Conservation (phyloP, 805 yeast species). For the Ogataea degrootiae region DNA sequence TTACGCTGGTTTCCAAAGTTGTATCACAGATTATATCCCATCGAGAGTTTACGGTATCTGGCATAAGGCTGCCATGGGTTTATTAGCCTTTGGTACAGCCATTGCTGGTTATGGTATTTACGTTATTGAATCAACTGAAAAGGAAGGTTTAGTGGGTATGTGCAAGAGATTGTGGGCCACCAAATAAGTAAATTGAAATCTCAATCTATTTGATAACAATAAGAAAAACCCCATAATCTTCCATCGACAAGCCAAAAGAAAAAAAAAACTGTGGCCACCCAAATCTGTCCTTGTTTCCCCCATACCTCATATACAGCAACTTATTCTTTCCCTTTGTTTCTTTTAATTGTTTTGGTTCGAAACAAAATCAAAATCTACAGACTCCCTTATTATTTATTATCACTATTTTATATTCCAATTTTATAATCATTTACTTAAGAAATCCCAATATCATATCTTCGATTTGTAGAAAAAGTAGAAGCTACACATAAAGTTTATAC, state of each 20-base stretch:
- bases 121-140: slow-evolving; percentile 59
- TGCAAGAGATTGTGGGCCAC: slow-evolving; percentile 32
- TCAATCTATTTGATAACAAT: not conserved
- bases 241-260: not conserved
- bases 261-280: too few species aligned
- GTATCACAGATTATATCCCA: slow-evolving; percentile 78
- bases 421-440: too few species aligned
- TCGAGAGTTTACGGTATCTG: slow-evolving; percentile 63
- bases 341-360: too few species aligned
- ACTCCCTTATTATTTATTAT: too few species aligned
- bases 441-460: too few species aligned
- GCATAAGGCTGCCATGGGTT: slow-evolving; percentile 56
- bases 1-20: slow-evolving; percentile 67
- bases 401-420: too few species aligned
- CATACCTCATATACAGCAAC: too few species aligned
- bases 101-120: slow-evolving; percentile 69
- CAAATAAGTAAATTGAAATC: slow-evolving; percentile 1
- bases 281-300: too few species aligned
- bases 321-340: not conserved
- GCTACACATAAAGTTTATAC: too few species aligned
- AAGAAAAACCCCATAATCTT: not conserved
- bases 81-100: slow-evolving; percentile 59
- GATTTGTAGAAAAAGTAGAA: too few species aligned
- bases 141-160: slow-evolving; percentile 54
- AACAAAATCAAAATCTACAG: too few species aligned